Evolutionary conservation across 176 grass and related monocot genomes (phyloP).

Genomic region (Oryza rufipogon): DNA sequence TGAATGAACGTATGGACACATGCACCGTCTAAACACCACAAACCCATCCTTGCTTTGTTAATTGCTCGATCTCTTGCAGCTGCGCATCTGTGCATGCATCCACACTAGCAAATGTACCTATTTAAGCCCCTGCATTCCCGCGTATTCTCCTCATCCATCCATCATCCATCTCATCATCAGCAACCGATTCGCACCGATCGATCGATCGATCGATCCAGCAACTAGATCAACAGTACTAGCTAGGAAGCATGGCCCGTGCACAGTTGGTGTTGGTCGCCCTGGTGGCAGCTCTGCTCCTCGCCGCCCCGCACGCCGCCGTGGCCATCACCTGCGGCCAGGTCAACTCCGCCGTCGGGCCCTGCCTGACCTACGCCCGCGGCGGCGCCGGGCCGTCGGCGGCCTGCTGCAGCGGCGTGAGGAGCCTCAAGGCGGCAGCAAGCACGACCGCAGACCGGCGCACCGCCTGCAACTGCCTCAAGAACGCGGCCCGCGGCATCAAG

Average conservation of each 20-base stretch:
- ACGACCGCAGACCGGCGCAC: conserved; percentile 24
- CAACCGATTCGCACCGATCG: too few species aligned
- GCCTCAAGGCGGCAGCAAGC: conserved; percentile 19
- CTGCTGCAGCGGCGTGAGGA: conserved; percentile 52
- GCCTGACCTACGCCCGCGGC: conserved; percentile 42
- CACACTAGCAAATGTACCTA: background rate
- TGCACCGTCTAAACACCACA: too few species aligned
- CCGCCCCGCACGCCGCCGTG: background rate
- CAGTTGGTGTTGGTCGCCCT: background rate
- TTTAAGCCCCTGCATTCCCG: background rate
- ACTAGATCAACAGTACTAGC: background rate
- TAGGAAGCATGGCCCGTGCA: background rate
- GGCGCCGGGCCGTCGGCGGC: accelerated
- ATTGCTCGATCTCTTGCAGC: background rate
- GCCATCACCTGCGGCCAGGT: conserved; percentile 45
- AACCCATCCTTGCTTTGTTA: too few species aligned
- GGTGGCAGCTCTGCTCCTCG: conserved; percentile 26
- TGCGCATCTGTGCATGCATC: too few species aligned
- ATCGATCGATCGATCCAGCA: background rate
- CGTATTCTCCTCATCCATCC: background rate
- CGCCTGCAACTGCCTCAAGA: conserved; percentile 53
- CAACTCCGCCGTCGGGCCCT: background rate
- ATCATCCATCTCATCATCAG: background rate
- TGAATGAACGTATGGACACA: too few species aligned
- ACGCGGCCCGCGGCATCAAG: background rate